These are phyloP conservation scores for Zymoseptoria passerinii DNA, from an alignment of 2,329 filamentous ascomycete genomes.

Conservation along the genomic window DNA sequence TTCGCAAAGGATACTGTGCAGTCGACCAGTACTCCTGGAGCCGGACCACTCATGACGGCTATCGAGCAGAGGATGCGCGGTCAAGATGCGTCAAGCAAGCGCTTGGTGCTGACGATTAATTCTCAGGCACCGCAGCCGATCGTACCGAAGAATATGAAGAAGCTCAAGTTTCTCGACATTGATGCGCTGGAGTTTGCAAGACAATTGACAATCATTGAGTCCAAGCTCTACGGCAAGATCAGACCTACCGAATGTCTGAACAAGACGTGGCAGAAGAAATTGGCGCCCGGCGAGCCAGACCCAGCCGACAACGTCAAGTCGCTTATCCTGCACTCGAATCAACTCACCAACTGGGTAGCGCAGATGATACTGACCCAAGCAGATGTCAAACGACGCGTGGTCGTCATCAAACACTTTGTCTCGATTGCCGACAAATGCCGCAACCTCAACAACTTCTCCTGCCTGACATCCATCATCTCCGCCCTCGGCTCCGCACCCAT, in stretches of 20 bases:
- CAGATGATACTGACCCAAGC: conserved; percentile 96
- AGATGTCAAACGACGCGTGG: conserved; percentile 90
- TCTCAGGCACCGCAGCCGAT: conserved; percentile 74
- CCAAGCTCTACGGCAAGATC: conserved; percentile 88
- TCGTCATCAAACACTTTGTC: conserved; percentile 98
- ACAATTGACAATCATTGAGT: conserved; percentile 94
- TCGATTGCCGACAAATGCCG: conserved; percentile 97
- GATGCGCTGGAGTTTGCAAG: conserved; percentile 94
- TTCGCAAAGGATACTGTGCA: conserved; percentile 91
- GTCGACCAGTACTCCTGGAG: conserved; percentile 85
- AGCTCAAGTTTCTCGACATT: conserved; percentile 95
- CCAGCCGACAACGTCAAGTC: conserved; percentile 92
- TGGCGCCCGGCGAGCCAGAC: conserved; percentile 69
- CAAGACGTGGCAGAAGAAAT: conserved; percentile 98
- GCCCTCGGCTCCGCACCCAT: conserved; percentile 91
- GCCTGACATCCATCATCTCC: conserved; percentile 93
- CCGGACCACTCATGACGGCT: conserved; percentile 72
- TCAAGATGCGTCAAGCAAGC: conserved; percentile 77
- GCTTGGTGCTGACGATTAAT: conserved; percentile 77
- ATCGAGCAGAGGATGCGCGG: conserved; percentile 83
- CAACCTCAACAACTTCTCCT: conserved; percentile 89
- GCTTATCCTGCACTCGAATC: conserved; percentile 93
- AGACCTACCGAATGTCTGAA: conserved; percentile 93
- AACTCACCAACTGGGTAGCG: conserved; percentile 98
- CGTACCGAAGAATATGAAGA: conserved; percentile 98